Evolutionary conservation across 2,329 filamentous ascomycete species (phyloP), one percentile per base, ranked within the genome.

Genomic region (Ophioceras dolichostomum): DNA sequence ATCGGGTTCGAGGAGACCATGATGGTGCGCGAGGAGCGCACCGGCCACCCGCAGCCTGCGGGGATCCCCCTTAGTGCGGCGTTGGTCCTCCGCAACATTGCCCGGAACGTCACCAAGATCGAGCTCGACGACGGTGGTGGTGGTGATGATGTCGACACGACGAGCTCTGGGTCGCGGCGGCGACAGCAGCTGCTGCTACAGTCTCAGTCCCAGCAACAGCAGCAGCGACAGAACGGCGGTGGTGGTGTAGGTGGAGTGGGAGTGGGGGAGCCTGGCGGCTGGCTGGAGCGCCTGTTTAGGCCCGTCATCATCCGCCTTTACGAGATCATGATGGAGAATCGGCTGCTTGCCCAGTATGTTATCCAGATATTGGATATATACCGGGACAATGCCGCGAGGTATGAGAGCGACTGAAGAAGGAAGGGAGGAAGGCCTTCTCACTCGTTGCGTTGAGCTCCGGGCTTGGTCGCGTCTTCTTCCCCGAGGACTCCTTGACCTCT

Each of bases 21-120:
- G 32, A 66, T 64, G 27, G 63, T 65, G 24, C 66, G 68, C 10
- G 73, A 77, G 47, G 72, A 76, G 52, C 62, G 68, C 33, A 74
- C 75, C 43, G 68, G 70, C 10, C 70, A 76, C 42, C 65, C 64
- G 8, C 72, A 86, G 49, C 79, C 83, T 3, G 80, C 79, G 1
- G 84, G 84, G 5, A 78, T 89, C 26, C 82, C 84, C n/a, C 66
- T 89, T 6, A 83, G 80, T 38, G 80, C 82, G 3, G 78, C 82
- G 12, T 65, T 89, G 20, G 81, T 91, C 26, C 67, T 91, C 32
- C 73, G 84, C 21, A 91, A 91, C 52, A 74, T 91, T 42, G 83
- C 83, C 10, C 70, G 68, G 45, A 83, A 80, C 48, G 62, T 76
- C 14, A 60, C 68, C 48, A 78, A 77, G 62, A 77, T 72, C 8